A percentile compares a stretch with the other conserved stretches of the same genome.
Evolutionary conservation across 345 rosid species (phyloP).

Genomic region (Populus davidiana): DNA sequence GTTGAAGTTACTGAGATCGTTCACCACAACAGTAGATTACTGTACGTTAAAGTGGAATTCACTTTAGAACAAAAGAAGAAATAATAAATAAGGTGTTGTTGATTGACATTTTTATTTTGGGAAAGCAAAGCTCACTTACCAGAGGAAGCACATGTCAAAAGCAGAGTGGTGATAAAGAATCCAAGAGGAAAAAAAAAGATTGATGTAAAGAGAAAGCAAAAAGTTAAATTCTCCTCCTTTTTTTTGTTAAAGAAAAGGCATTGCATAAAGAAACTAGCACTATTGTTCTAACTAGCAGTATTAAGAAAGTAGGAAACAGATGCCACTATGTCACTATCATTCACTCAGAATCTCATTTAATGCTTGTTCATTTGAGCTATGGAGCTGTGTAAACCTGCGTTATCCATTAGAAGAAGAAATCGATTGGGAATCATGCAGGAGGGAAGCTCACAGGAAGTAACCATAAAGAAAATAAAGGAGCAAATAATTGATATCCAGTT

Average conservation of each 20-base stretch:
- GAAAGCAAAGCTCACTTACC: not conserved
- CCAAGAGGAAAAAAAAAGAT: conserved; percentile 25
- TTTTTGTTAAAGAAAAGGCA: conserved; percentile 18
- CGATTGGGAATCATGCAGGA: not conserved
- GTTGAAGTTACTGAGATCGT: not conserved
- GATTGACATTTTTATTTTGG: not conserved
- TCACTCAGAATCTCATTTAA: not conserved
- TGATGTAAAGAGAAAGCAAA: conserved; percentile 33
- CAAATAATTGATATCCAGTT: no score
- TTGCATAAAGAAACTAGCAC: conserved; percentile 8
- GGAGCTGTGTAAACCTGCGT: not conserved
- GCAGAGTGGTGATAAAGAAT: conserved; percentile 23
- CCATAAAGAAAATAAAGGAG: not conserved
- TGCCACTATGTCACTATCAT: not conserved
- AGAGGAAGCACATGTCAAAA: conserved; percentile 13
- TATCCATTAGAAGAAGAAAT: not conserved
- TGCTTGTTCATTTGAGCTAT: not conserved
- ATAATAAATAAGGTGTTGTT: conserved; percentile 8
- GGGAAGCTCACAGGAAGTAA: not conserved
- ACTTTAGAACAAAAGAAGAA: not conserved
- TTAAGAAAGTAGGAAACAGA: conserved; percentile 12
- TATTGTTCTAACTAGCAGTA: not conserved
- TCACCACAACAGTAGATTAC: not conserved
- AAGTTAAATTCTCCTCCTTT: conserved; percentile 14
- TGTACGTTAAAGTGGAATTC: not conserved